A percentile compares a stretch with the other conserved stretches of the same genome.
phyloP scores from a whole-genome alignment of 2,329 filamentous ascomycete species.

The Cytospora leucostoma region DNA sequence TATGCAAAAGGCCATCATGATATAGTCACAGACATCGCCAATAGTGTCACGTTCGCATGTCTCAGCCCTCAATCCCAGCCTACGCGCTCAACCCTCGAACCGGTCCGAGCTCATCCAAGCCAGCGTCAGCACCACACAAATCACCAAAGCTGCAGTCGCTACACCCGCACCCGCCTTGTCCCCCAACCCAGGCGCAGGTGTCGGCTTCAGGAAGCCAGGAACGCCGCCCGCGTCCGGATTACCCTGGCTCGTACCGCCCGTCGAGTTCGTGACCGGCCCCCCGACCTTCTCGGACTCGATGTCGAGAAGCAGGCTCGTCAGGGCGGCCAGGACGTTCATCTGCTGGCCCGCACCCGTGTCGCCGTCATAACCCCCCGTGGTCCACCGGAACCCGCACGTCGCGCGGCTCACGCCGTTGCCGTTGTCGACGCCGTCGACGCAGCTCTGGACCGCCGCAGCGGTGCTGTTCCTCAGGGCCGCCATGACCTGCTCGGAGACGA shows the following conservation, averaged over 20 bases:
- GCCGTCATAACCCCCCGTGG: slow-evolving; percentile 47
- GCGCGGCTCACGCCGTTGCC: slow-evolving; percentile 40
- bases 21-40: not conserved
- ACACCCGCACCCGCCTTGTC: slow-evolving; percentile 46
- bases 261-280: slow-evolving; percentile 41
- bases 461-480: slow-evolving; percentile 49
- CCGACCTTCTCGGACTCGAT: slow-evolving; percentile 26
- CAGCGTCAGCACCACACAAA: slow-evolving; percentile 38
- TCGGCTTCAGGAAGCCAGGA: slow-evolving; percentile 12
- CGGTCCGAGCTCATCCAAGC: slow-evolving; percentile 39
- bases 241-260: slow-evolving; percentile 46
- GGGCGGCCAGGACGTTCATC: slow-evolving; percentile 52
- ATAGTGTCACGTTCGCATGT: not conserved
- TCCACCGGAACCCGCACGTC: slow-evolving; percentile 55
- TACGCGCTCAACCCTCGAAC: slow-evolving; percentile 7
- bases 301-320: slow-evolving; percentile 47
- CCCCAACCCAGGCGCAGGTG: slow-evolving; percentile 32
- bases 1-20: not conserved
- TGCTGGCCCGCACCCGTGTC: slow-evolving; percentile 53
- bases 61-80: not conserved
- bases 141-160: slow-evolving; percentile 41
- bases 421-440: slow-evolving; percentile 32
- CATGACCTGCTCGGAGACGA: slow-evolving; percentile 45
- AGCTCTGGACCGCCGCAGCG: slow-evolving; percentile 49
- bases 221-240: slow-evolving; percentile 36